Percentiles rank a stretch among this genome's conserved stretches.
These are phyloP conservation scores for Cicer pinnatifidum DNA, from an alignment of 306 rosid genomes.

Conservation along the genomic window DNA sequence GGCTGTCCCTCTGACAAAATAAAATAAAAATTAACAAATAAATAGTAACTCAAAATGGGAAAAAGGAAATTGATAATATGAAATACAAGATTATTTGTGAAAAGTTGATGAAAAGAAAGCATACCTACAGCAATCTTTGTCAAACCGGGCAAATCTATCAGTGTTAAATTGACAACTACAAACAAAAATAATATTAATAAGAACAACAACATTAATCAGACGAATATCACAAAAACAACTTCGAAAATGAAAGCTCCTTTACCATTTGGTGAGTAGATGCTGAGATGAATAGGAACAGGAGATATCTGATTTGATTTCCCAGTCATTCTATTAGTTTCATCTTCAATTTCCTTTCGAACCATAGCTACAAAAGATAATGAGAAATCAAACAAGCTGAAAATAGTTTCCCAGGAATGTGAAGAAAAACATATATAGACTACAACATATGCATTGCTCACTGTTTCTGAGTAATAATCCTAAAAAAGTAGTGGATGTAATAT, in stretches of 20 bases:
- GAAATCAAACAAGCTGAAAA: constrained; percentile 40
- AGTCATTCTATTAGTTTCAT: constrained; percentile 76
- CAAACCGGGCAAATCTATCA: constrained; percentile 90
- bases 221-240: constrained; percentile 36
- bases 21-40: constrained; percentile 11
- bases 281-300: constrained; percentile 85
- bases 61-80: constrained; percentile 18
- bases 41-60: constrained; percentile 15
- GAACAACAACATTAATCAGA: constrained; percentile 12
- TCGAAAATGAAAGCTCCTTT: constrained; percentile 5
- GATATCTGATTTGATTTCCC: constrained; percentile 83
- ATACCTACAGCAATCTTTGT: constrained; percentile 93
- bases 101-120: constrained; percentile 31
- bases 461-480: constrained; percentile 14
- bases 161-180: constrained; percentile 89
- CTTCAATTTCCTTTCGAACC: constrained; percentile 88
- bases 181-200: constrained; percentile 13
- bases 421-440: neutral
- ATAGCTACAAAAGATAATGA: constrained; percentile 55
- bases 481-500: constrained; percentile 9
- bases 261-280: constrained; percentile 81
- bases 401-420: constrained; percentile 7
- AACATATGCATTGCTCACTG: constrained; percentile 7
- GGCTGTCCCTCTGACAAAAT: constrained; percentile 72
- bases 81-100: constrained; percentile 28